Evolutionary conservation across 768 basidiomycete genomes (phyloP).

Genomic region (Boletus vinaceobasis): DNA sequence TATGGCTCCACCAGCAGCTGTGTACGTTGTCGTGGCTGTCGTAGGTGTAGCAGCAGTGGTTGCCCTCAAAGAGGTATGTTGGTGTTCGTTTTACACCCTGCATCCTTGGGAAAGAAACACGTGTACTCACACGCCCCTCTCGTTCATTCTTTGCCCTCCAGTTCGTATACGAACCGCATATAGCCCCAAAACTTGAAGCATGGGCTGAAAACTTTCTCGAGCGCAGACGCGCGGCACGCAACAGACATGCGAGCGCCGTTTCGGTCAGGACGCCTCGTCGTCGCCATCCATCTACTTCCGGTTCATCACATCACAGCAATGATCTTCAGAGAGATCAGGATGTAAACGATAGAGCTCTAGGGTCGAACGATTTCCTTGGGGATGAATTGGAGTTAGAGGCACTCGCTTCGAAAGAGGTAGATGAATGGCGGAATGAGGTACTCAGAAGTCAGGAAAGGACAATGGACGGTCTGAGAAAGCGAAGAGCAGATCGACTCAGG

Average conservation of each 20-base stretch:
- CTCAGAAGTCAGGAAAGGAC: slow-evolving; percentile 28
- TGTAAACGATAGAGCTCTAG: slow-evolving; percentile 6
- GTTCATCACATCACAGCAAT: slow-evolving; percentile 4
- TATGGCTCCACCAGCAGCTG: slow-evolving; percentile 35
- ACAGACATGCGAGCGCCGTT: slow-evolving; percentile 24
- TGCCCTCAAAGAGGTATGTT: slow-evolving; percentile 57
- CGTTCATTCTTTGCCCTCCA: slow-evolving; percentile 22
- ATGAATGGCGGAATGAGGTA: slow-evolving; percentile 50
- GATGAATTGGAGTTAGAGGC: slow-evolving; percentile 48
- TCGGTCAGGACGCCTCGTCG: slow-evolving; percentile 17
- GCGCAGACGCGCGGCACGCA: slow-evolving; percentile 27
- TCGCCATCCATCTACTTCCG: slow-evolving; percentile 8
- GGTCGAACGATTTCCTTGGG: slow-evolving; percentile 12
- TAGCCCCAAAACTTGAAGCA: slow-evolving; percentile 57
- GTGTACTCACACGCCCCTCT: slow-evolving; percentile 18
- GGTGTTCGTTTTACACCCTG: background rate
- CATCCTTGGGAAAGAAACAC: slow-evolving; percentile 6
- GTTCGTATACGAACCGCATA: slow-evolving; percentile 70
- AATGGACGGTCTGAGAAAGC: slow-evolving; percentile 1
- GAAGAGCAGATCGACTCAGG: slow-evolving; percentile 2
- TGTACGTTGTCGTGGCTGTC: slow-evolving; percentile 51
- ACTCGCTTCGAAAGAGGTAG: slow-evolving; percentile 48
- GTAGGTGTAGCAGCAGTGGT: slow-evolving; percentile 47
- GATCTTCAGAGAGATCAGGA: background rate
- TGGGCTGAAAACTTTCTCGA: slow-evolving; percentile 36